Evolutionary conservation across 768 basidiomycete species (phyloP), one percentile per base, ranked within the genome.

Genomic region (Inosperma sp.): DNA sequence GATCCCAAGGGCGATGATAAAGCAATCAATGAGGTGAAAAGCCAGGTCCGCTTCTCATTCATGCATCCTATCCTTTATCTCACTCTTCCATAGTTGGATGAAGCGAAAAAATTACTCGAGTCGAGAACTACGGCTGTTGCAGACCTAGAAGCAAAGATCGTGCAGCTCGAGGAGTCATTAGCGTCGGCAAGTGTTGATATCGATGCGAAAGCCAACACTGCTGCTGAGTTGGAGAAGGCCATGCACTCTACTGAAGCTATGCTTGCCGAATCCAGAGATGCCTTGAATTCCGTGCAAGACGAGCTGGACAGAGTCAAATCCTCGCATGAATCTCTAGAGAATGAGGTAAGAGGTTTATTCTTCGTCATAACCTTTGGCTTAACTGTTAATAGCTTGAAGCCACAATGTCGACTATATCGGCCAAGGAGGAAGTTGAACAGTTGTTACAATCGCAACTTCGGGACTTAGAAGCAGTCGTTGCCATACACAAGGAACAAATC

Each of bases 21-120:
- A 59, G 76, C 66, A 10, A 55, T 81, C 17, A 74, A 76, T 49
- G 84, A 80, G 48, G 60, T 88, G 14, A 81, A 83, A 62, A 70
- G 62, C 42, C 81, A 86, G 77, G 87, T 79, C 62, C 26, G 67
- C 49, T n/a, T 23, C 16, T 23, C 45, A 25, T 5, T 17, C 50
- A 51, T 5, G 34, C 17, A 27, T 47, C 46, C 30, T 39, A 49
- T 33, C n/a, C 41, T 25, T 14, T 53, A 25, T 33, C 42, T 49
- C 14, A 56, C 31, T 29, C 48, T 29, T 21, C 46, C 46, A 41
- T 57, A 91, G 88, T 72, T 89, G n/a, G 75, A 74, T 48, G 79
- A 81, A 50, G 76, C 79, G 1, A 76, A 65, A 9, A 73, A 75
- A n/a, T 72, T 72, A 12, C 66, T 90, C 30, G 69, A 73, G 21